Conservation (phyloP, 2,329 filamentous ascomycete genomes). For the Dactylellina parvicollis region DNA sequence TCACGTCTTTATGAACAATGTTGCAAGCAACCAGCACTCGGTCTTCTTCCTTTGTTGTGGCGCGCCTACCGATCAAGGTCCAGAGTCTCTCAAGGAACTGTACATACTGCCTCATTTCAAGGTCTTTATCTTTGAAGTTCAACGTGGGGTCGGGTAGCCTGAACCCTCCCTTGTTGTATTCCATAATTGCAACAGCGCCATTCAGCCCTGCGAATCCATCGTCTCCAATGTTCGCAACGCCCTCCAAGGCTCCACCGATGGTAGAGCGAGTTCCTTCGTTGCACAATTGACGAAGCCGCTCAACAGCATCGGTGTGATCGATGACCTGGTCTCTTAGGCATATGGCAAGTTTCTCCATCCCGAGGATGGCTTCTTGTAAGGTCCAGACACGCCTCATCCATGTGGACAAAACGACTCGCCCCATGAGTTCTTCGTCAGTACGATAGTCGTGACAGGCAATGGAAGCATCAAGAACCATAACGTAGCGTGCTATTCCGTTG, state of each 20-base stretch:
- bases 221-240: conserved; percentile 30
- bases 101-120: conserved; percentile 8
- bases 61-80: conserved; percentile 26
- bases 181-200: conserved; percentile 27
- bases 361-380: conserved; percentile 55
- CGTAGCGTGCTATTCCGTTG: conserved; percentile 32
- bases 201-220: conserved; percentile 35
- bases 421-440: conserved; percentile 49
- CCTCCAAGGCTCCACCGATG: conserved; percentile 7
- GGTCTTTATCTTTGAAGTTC: neutral
- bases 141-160: neutral
- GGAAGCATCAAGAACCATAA: conserved; percentile 46
- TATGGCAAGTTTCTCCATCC: conserved; percentile 39
- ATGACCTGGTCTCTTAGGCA: conserved; percentile 37
- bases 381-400: conserved; percentile 57
- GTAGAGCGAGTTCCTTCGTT: conserved; percentile 14
- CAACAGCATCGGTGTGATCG: conserved; percentile 39
- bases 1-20: conserved; percentile 34
- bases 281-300: conserved; percentile 29
- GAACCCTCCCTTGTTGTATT: conserved; percentile 16
- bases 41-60: conserved; percentile 53
- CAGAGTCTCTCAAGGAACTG: conserved; percentile 37
- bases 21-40: conserved; percentile 52
- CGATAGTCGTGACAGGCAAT: conserved; percentile 35
- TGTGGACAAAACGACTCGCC: conserved; percentile 46